These are phyloP conservation scores for Phytophthora colocasiae DNA, from an alignment of 352 stramenopile genomes.

Conservation along the genomic window DNA sequence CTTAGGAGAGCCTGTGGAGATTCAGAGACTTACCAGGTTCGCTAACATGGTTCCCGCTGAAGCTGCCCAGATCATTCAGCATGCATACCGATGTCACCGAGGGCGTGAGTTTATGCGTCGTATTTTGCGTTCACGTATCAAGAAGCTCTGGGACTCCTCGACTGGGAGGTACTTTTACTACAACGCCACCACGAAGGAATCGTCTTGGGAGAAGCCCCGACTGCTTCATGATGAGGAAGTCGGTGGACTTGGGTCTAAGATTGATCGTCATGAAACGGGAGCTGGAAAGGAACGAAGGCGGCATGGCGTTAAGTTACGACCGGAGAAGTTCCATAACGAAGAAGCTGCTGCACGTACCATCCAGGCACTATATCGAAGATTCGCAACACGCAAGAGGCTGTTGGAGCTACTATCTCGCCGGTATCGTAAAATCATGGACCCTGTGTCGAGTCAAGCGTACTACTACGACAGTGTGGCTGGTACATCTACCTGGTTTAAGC, in stretches of 20 bases:
- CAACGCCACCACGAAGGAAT: slow-evolving; percentile 73
- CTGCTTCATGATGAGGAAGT: slow-evolving; percentile 36
- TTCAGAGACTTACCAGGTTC: slow-evolving; percentile 52
- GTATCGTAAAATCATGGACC: slow-evolving; percentile 71
- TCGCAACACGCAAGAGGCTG: slow-evolving; percentile 47
- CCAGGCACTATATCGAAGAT: slow-evolving; percentile 68
- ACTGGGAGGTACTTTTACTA: slow-evolving; percentile 74
- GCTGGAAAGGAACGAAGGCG: slow-evolving; percentile 5
- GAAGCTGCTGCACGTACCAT: slow-evolving; percentile 63
- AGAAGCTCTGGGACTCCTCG: slow-evolving; percentile 62
- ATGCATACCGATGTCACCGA: slow-evolving; percentile 50
- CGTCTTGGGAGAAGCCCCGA: slow-evolving; percentile 71
- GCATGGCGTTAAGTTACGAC: slow-evolving; percentile 17
- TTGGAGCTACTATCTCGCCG: slow-evolving; percentile 51
- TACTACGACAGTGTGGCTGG: slow-evolving; percentile 73
- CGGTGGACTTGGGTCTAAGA: slow-evolving; percentile 18
- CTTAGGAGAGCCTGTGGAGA: slow-evolving; percentile 71
- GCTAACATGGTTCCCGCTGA: slow-evolving; percentile 59
- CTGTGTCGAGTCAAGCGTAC: slow-evolving; percentile 46
- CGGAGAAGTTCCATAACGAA: slow-evolving; percentile 44
- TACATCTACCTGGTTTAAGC: slow-evolving; percentile 69
- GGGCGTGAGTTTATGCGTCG: slow-evolving; percentile 46
- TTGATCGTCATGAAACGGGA: background rate
- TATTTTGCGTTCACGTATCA: slow-evolving; percentile 60
- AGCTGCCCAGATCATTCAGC: slow-evolving; percentile 64